Evolutionary conservation across 1,139 yeast species (phyloP).

Genomic region (Kurtzmaniella natalensis): DNA sequence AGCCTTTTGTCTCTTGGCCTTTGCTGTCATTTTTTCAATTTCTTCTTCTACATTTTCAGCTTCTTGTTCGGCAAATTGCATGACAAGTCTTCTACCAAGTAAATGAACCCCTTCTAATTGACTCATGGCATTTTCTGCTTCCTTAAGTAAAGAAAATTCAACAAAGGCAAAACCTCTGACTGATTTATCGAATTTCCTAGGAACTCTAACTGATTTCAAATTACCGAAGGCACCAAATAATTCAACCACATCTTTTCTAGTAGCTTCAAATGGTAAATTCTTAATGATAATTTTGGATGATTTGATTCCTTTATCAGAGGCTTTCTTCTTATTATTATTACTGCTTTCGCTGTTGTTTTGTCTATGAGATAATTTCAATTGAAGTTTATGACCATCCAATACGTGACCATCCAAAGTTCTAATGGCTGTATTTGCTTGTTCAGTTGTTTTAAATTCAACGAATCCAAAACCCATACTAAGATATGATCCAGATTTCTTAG

Average conservation of each 20-base stretch:
- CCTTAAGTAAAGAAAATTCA: constrained; percentile 82
- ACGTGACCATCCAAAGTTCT: constrained; percentile 69
- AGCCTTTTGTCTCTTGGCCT: constrained; percentile 78
- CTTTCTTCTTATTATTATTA: constrained; percentile 25
- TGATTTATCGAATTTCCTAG: constrained; percentile 89
- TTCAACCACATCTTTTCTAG: constrained; percentile 86
- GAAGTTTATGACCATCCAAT: constrained; percentile 86
- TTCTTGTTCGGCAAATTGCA: constrained; percentile 87
- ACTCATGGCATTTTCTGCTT: constrained; percentile 94
- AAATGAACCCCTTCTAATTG: constrained; percentile 95
- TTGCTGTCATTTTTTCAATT: constrained; percentile 82
- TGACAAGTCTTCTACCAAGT: constrained; percentile 91
- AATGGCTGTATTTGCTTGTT: constrained; percentile 76
- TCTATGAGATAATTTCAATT: constrained; percentile 83
- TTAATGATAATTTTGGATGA: constrained; percentile 82
- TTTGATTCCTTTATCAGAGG: constrained; percentile 14
- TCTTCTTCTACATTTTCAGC: constrained; percentile 84
- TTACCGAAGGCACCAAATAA: constrained; percentile 92
- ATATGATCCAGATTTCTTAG: constrained; percentile 59
- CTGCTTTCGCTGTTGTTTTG: constrained; percentile 33
- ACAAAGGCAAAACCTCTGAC: constrained; percentile 98
- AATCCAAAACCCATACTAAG: constrained; percentile 98
- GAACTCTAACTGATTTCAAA: constrained; percentile 90
- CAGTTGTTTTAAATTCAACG: constrained; percentile 78
- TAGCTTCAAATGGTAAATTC: constrained; percentile 95